Conservation (phyloP, 1,284 basidiomycete genomes). For the Flammula alnicola region DNA sequence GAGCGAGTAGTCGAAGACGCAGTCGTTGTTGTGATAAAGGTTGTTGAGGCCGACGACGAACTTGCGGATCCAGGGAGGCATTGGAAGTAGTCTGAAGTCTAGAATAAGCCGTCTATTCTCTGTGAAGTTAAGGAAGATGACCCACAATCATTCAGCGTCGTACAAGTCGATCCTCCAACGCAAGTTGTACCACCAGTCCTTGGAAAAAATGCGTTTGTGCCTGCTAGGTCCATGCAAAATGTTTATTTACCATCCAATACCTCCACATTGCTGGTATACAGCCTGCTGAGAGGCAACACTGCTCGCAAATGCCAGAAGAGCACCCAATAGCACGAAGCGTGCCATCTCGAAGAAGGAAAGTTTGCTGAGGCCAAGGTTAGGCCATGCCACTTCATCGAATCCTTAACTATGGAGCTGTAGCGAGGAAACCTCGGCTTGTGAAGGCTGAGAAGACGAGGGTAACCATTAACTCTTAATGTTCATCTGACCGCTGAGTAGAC, state of each 20-base stretch:
- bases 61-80: slow-evolving; percentile 47
- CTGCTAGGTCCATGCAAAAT: no score
- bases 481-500: slow-evolving; percentile 4
- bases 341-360: slow-evolving; percentile 14
- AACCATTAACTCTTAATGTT: not conserved
- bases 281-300: slow-evolving; percentile 35
- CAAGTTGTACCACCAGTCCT: slow-evolving; percentile 53
- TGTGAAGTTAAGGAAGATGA: not conserved
- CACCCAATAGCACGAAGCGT: slow-evolving; percentile 21
- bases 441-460: slow-evolving; percentile 10
- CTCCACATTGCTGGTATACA: slow-evolving; percentile 52
- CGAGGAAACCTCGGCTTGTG: slow-evolving; percentile 18
- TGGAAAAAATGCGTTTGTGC: not conserved
- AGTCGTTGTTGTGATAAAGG: slow-evolving; percentile 1
- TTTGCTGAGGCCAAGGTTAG: not conserved
- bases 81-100: slow-evolving; percentile 49
- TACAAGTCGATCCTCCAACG: slow-evolving; percentile 45
- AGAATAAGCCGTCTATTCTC: no score
- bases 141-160: slow-evolving; percentile 46
- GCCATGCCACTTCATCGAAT: not conserved
- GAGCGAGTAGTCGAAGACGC: slow-evolving; percentile 18
- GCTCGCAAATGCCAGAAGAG: slow-evolving; percentile 26
- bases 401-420: not conserved
- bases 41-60: no score
- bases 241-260: slow-evolving; percentile 47